phyloP scores from a whole-genome alignment of 176 grass and related monocot species.

The Areca catechu region DNA sequence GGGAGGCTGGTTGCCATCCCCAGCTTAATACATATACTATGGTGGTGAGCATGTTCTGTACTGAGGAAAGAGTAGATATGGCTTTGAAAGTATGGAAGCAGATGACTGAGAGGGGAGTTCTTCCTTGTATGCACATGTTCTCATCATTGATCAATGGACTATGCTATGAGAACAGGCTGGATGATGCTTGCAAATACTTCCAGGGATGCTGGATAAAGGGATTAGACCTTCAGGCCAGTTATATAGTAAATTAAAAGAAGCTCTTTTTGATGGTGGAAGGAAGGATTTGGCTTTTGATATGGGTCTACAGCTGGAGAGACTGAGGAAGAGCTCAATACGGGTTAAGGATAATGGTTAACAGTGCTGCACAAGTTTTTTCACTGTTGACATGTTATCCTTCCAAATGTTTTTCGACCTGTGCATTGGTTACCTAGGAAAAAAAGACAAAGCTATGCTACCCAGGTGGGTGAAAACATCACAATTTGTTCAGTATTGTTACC shows the following conservation, averaged over 20 bases:
- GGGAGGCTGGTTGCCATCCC: constrained; percentile 31
- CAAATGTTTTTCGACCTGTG: too few species aligned
- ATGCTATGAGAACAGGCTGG: constrained; percentile 53
- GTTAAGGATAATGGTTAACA: constrained; percentile 16
- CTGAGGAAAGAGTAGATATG: constrained; percentile 54
- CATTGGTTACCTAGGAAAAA: too few species aligned
- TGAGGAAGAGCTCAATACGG: constrained; percentile 34
- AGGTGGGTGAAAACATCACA: too few species aligned
- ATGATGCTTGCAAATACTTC: constrained; percentile 68
- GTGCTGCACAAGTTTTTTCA: too few species aligned
- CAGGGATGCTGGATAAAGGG: constrained; percentile 66
- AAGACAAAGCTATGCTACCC: too few species aligned
- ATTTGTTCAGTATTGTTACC: too few species aligned
- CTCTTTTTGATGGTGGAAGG: constrained; percentile 46
- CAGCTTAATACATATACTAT: constrained; percentile 63
- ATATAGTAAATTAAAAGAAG: constrained; percentile 55
- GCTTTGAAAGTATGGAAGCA: constrained; percentile 66
- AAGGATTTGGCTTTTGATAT: constrained; percentile 49
- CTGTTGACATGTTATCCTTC: too few species aligned
- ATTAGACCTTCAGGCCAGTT: constrained; percentile 57
- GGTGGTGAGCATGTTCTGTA: constrained; percentile 63
- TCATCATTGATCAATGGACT: constrained; percentile 53
- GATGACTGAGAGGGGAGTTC: constrained; percentile 50
- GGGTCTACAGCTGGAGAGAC: constrained; percentile 33
- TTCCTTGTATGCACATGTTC: constrained; percentile 71